phyloP scores from a whole-genome alignment of 805 yeast genomes.

The Candida wancherniae region DNA sequence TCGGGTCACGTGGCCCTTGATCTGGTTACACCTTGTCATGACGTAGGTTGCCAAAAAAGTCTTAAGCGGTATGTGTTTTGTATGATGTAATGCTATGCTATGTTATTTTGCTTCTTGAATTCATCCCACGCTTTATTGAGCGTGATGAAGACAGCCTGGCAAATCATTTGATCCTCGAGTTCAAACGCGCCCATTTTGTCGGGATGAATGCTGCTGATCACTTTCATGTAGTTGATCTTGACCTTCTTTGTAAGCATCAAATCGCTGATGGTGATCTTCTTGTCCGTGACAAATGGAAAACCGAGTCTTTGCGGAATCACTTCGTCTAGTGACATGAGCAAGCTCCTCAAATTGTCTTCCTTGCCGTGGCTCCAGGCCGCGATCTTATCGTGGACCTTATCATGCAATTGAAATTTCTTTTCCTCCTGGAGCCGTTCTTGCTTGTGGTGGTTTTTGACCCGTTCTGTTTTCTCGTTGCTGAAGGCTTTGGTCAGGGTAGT shows the following conservation, averaged over 20 bases:
- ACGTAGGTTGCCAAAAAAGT: not conserved
- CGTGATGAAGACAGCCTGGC: conserved; percentile 79
- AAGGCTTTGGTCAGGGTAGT: conserved; percentile 4
- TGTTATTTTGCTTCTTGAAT: conserved; percentile 20
- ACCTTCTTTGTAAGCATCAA: conserved; percentile 87
- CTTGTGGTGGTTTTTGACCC: conserved; percentile 33
- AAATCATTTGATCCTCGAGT: conserved; percentile 72
- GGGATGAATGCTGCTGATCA: conserved; percentile 73
- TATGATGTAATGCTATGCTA: conserved; percentile 5
- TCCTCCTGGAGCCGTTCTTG: conserved; percentile 13
- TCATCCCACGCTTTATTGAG: conserved; percentile 83
- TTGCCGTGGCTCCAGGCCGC: conserved; percentile 68
- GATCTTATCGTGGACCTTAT: conserved; percentile 52
- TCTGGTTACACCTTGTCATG: not conserved
- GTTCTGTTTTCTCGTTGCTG: no score
- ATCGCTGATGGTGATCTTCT: conserved; percentile 57
- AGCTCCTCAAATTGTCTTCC: conserved; percentile 73
- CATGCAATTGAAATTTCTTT: conserved; percentile 53
- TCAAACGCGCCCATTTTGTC: conserved; percentile 69
- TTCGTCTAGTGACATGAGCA: conserved; percentile 62
- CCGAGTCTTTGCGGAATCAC: conserved; percentile 47
- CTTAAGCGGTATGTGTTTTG: not conserved
- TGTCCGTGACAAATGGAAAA: conserved; percentile 26
- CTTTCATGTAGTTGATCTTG: conserved; percentile 77
- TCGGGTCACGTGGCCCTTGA: not conserved